Conservation (phyloP, 768 basidiomycete species). For the Naganishia friedmannii region DNA sequence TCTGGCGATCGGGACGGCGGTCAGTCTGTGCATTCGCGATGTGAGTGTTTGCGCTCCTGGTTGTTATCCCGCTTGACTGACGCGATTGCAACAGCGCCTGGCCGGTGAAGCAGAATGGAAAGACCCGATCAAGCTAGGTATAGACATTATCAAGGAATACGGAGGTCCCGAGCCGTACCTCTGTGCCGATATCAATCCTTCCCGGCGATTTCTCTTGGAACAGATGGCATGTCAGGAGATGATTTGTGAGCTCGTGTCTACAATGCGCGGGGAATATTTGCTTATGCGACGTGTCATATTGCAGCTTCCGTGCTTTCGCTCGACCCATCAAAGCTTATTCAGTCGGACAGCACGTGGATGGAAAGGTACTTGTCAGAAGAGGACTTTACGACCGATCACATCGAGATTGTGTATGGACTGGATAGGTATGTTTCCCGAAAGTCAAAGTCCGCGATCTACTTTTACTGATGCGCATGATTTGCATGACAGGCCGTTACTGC, state of each 20-base stretch:
- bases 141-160: slow-evolving; percentile 13
- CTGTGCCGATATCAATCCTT: background rate
- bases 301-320: slow-evolving; percentile 14
- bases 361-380: slow-evolving; percentile 10
- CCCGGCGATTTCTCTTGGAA: slow-evolving; percentile 35
- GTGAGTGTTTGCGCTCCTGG: slow-evolving; percentile 28
- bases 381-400: slow-evolving; percentile 19
- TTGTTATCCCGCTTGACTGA: background rate
- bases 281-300: background rate
- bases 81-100: slow-evolving; percentile 25
- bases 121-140: slow-evolving; percentile 29
- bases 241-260: slow-evolving; percentile 30
- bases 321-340: slow-evolving; percentile 4
- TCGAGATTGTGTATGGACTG: slow-evolving; percentile 27
- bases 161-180: slow-evolving; percentile 35
- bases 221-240: slow-evolving; percentile 37
- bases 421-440: background rate
- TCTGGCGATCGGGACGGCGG: slow-evolving; percentile 29
- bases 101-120: slow-evolving; percentile 34
- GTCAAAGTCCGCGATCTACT: background rate
- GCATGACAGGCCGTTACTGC: slow-evolving; percentile 4
- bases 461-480: background rate
- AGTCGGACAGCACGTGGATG: slow-evolving; percentile 16
- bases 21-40: slow-evolving; percentile 35
- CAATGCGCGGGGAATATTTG: background rate